Evolutionary conservation across 2,329 filamentous ascomycete species (phyloP), one percentile per base, ranked within the genome.

Genomic region (Aspergillus bombycis): DNA sequence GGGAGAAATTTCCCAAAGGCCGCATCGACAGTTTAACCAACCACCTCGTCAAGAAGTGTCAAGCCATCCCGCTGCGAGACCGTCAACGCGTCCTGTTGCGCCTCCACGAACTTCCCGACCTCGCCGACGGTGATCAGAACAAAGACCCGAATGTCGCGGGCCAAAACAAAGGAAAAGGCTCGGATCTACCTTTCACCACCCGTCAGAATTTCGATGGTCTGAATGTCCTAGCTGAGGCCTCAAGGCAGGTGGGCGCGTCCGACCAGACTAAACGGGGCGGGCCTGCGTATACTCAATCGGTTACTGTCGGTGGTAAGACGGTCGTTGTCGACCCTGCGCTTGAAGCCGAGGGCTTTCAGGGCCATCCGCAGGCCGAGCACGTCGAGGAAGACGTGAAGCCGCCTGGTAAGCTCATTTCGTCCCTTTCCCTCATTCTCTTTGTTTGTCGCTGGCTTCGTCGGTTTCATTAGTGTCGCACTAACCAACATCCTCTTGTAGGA

Each of bases 1-100:
- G 92, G 69, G 91, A 95, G 79, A 90, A 91, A 77, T 97, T 97
- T 67, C 91, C 92, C 67, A 96, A 96, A 76, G 94, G 94, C 65
- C 88, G 94, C 66, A 90, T 92, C 72, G 94, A 97, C 74, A 92
- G 88, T 71, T 80, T 97, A 65, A 91, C 88, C 50, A 89, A 85
- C 66, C 94, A 97, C 74, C 85, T 97, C 61, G 89, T 92, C 59
- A 95, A 94, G 77, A 93, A 91, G 82, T 97, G 94, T 75, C 91
- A 91, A 46, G 91, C 90, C 60, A 89, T 96, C 58, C 87, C 89
- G 66, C 83, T 91, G 66, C 84, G 86, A 62, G 92, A 95, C 74
- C 88, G 91, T 60, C 88, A 92, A 80, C 89, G 90, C 72, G 91
- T 91, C 62, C 85, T 90, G 68, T 82, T 92, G 63, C 87, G 91